These are phyloP conservation scores for Tylopilus intermedius DNA, from an alignment of 768 basidiomycete genomes.

Conservation along the genomic window DNA sequence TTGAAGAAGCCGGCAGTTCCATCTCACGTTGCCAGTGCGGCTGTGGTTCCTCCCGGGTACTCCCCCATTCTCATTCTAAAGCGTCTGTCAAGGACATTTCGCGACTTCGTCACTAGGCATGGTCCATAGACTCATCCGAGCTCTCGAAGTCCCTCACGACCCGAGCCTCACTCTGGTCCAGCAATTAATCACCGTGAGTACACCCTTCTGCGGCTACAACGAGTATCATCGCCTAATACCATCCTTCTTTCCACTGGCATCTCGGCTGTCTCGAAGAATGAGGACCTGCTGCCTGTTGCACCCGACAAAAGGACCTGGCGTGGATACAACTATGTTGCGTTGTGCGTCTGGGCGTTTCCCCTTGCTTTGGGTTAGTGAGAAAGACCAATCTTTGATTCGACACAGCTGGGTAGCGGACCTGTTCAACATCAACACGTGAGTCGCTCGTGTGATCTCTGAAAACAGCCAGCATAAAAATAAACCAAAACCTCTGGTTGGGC, in stretches of 20 bases:
- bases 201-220: constrained; percentile 1
- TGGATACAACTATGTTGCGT: constrained; percentile 59
- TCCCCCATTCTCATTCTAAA: background rate
- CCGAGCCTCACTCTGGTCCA: constrained; percentile 50
- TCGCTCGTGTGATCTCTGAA: constrained; percentile 8
- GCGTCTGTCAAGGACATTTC: background rate
- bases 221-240: constrained; percentile 1
- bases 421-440: constrained; percentile 74
- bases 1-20: constrained; percentile 1
- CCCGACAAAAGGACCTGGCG: constrained; percentile 63
- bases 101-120: constrained; percentile 18
- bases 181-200: constrained; percentile 53
- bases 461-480: background rate
- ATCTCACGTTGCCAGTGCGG: background rate
- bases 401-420: constrained; percentile 74
- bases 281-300: constrained; percentile 67
- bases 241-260: constrained; percentile 8
- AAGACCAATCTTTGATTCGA: background rate
- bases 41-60: background rate
- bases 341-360: constrained; percentile 35
- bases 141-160: constrained; percentile 50
- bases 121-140: constrained; percentile 21
- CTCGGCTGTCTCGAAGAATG: constrained; percentile 42
- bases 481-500: background rate
- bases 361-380: background rate